Conservation (phyloP, 169 alveolate species). For the Theileria orientalis region DNA sequence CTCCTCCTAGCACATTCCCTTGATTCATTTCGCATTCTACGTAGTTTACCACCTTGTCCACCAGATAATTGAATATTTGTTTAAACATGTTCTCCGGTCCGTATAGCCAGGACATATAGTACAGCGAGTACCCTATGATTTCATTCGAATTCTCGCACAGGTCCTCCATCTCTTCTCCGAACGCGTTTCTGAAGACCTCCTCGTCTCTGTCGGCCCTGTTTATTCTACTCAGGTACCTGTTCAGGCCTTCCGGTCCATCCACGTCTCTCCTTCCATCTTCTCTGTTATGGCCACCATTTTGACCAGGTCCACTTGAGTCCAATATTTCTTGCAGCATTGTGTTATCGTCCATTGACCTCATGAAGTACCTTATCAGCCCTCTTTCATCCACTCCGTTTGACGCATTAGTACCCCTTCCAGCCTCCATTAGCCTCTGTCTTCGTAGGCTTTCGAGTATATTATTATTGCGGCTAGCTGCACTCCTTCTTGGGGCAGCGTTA, state of each 20-base stretch:
- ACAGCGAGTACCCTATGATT: constrained; percentile 36
- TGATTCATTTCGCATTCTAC: background rate
- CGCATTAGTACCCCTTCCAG: background rate
- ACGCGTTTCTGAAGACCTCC: background rate
- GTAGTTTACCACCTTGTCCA: no score
- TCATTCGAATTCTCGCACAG: constrained; percentile 14
- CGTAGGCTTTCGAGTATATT: no score
- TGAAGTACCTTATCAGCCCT: background rate
- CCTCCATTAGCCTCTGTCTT: no score
- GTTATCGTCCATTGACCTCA: background rate
- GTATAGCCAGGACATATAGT: constrained; percentile 56
- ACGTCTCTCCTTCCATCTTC: background rate
- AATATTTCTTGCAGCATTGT: no score
- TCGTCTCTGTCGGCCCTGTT: background rate
- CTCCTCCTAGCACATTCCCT: background rate
- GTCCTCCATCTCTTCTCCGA: constrained; percentile 20
- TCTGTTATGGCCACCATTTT: background rate
- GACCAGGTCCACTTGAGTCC: no score
- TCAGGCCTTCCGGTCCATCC: background rate
- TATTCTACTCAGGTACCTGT: background rate
- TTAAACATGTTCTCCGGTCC: constrained; percentile 48
- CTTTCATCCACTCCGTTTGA: background rate
- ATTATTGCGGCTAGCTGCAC: no score
- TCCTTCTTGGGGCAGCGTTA: background rate
- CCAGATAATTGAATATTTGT: background rate